Base-by-base conservation (phyloP, 805 yeast genomes). In the Nakazawaea wickerhamii region DNA sequence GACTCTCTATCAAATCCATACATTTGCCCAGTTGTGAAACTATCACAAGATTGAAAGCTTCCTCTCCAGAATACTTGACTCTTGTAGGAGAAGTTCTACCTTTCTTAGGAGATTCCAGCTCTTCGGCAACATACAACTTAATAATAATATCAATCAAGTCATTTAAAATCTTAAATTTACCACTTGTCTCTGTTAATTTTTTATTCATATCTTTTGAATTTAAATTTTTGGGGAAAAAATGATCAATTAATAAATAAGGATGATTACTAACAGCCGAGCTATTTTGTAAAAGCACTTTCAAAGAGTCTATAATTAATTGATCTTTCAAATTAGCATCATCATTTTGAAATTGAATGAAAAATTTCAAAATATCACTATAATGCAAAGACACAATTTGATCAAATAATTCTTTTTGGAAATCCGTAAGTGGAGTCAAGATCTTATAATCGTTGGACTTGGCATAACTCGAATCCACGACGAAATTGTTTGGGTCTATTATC, bases 341-440 rank as follows among this genome's bases (percentile, higher is more conserved):
- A 1, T 71, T 63, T 48, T 70, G 73, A 44, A 71, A 64, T 38
- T 77, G 67, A 57, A 88, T 95, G 55, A 86, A 89, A 58, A 83
- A 90, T 61, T 88, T 81, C 52, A 91, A 67, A 45, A 91, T 88
- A 57, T 90, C 98, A 26, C 91, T 79, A 58, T 90, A 91, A 61
- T 91, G 98, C 31, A 89, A 67, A 1, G 95, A 85, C 10, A 91
- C 85, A 23, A 93, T 89, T 57, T 89, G 96, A 60, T 91, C 95
- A 9, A 90, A 86, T 40, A 91, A 69, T 54, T 89, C 93, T 54
- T 81, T 83, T 58, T 91, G 98, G 51, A 85, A 85, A 48, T 84
- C 87, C 41, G 82, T 77, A 79, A 89, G 77, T 3, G 95, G 90
- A 5, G 91, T 81, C 1, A 95, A 84, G 21, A 89, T 65, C 58